Conservation (phyloP, 2,329 filamentous ascomycete species). For the Sporothrix globosa region DNA sequence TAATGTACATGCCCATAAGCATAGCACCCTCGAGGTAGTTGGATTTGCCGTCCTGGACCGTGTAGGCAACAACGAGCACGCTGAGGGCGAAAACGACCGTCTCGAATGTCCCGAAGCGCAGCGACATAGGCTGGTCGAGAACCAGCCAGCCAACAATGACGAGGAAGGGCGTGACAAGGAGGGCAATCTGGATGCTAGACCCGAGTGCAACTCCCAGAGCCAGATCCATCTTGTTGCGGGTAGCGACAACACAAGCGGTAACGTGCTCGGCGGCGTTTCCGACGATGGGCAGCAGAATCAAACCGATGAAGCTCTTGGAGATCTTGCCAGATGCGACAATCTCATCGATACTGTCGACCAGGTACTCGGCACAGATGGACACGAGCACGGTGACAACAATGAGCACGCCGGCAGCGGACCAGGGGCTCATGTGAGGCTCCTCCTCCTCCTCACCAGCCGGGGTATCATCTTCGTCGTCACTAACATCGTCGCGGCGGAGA, state of each 20-base stretch:
- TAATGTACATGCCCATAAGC: slow-evolving; percentile 59
- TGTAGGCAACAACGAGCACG: slow-evolving; percentile 74
- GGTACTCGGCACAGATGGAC: slow-evolving; percentile 78
- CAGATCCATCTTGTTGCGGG: slow-evolving; percentile 75
- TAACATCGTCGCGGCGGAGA: slow-evolving; percentile 32
- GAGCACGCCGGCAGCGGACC: slow-evolving; percentile 68
- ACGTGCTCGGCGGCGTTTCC: slow-evolving; percentile 83
- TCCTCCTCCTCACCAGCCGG: slow-evolving; percentile 50
- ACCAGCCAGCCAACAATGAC: slow-evolving; percentile 80
- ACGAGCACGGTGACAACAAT: slow-evolving; percentile 71
- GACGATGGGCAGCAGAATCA: slow-evolving; percentile 81
- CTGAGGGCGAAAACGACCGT: slow-evolving; percentile 77
- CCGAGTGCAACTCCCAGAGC: slow-evolving; percentile 82
- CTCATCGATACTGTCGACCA: slow-evolving; percentile 72
- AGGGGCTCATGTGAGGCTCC: slow-evolving; percentile 60
- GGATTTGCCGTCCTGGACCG: slow-evolving; percentile 77
- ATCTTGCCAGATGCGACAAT: slow-evolving; percentile 64
- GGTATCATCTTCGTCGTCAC: slow-evolving; percentile 36
- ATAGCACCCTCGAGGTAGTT: slow-evolving; percentile 85
- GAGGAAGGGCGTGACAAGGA: slow-evolving; percentile 78
- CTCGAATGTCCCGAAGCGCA: slow-evolving; percentile 81
- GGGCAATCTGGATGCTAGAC: slow-evolving; percentile 79
- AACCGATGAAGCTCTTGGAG: slow-evolving; percentile 74
- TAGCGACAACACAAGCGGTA: slow-evolving; percentile 76
- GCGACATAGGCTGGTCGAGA: slow-evolving; percentile 70